Evolutionary conservation across 768 basidiomycete genomes (phyloP), one percentile per base, ranked within the genome.

Genomic region (Daedaleopsis sinensis): DNA sequence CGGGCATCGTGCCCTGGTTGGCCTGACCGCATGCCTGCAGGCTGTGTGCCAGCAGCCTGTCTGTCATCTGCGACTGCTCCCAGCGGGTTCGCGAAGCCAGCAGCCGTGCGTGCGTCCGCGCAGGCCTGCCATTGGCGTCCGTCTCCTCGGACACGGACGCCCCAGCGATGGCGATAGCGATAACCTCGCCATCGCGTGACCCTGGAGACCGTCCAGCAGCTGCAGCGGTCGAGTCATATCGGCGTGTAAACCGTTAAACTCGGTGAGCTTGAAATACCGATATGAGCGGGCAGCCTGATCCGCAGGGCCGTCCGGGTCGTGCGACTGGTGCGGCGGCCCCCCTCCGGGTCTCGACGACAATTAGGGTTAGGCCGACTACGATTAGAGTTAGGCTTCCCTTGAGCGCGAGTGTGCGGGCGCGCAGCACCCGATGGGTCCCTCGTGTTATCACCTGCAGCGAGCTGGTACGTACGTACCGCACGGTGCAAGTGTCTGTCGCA

Each of bases 181-280:
- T 51, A 55, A 18, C 39, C 53, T 55, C 59, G 48, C 59, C 54
- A 36, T 42, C 39, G 48, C 32, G 59, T 61, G 59, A 55, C 53
- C 59, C 43, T 61, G 59, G 59, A 51, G 48, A 61, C 59, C 38
- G 53, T 42, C 27, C 27, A 3, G 27, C 27, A 32, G 27, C 27
- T 32, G 27, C 27, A 32, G 27, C 27, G 27, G 11, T 55, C n/a
- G n/a, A n/a, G n/a, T 55, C 47, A 61, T 61, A 47, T 44, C 54
- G 54, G 59, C 48, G 18, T 43, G 48, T 37, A 55, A 32, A 42
- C 38, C 18, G 39, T 42, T 13, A 42, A 42, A 42, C 39, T 18
- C 39, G 13, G 18, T 18, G 23, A 27, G 11, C 24, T 55, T 50
- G 38, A 50, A 61, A 42, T 55, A 61, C 58, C 58, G 58, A 49